Conservation (phyloP, 2,329 filamentous ascomycete species). For the Nigrospora sphaerica region DNA sequence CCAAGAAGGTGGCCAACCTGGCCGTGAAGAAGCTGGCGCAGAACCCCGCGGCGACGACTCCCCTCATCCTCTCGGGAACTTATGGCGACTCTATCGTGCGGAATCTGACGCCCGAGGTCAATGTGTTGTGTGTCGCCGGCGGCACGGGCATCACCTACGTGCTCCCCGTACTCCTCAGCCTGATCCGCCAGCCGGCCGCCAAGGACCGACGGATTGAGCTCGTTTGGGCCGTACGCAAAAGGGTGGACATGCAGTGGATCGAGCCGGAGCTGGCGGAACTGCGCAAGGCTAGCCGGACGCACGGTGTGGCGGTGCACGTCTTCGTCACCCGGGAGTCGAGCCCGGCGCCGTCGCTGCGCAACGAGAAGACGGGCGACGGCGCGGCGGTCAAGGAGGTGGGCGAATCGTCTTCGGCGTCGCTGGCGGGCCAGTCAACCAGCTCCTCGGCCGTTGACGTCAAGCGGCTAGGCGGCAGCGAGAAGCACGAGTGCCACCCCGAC, state of each 20-base stretch:
- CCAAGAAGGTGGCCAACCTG: slow-evolving; percentile 43
- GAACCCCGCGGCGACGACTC: slow-evolving; percentile 30
- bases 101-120: slow-evolving; percentile 30
- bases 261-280: slow-evolving; percentile 46
- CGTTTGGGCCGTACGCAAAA: slow-evolving; percentile 56
- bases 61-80: slow-evolving; percentile 54
- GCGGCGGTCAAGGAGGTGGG: slow-evolving; percentile 15
- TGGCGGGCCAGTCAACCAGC: slow-evolving; percentile 12
- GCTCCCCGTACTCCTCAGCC: slow-evolving; percentile 39
- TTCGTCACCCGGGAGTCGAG: slow-evolving; percentile 49
- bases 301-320: slow-evolving; percentile 44
- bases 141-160: slow-evolving; percentile 54
- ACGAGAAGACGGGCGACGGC: slow-evolving; percentile 16
- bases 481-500: slow-evolving; percentile 33
- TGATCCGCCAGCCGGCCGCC: slow-evolving; percentile 18
- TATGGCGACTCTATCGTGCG: slow-evolving; percentile 49
- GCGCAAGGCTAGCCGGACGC: slow-evolving; percentile 25
- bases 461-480: slow-evolving; percentile 16
- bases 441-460: slow-evolving; percentile 20
- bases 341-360: slow-evolving; percentile 16
- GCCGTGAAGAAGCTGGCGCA: slow-evolving; percentile 27
- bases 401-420: slow-evolving; percentile 11
- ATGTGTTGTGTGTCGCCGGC: slow-evolving; percentile 47
- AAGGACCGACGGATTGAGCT: slow-evolving; percentile 46
- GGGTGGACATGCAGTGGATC: slow-evolving; percentile 51